These are phyloP conservation scores for Aspergillus latus DNA, from an alignment of 2,329 filamentous ascomycete genomes.

Conservation along the genomic window DNA sequence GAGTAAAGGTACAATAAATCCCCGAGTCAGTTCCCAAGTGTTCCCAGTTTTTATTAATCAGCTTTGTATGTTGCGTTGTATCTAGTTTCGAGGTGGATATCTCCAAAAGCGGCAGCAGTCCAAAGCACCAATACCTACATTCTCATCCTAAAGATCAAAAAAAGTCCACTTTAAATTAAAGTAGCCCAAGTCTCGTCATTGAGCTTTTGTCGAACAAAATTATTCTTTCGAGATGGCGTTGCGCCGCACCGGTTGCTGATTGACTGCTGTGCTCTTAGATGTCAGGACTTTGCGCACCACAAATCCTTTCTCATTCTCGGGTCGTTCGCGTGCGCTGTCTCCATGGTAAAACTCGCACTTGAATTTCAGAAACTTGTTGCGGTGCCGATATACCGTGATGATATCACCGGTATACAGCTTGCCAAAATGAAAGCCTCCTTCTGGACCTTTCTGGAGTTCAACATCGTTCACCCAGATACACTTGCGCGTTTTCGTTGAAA, in stretches of 20 bases:
- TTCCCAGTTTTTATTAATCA: neutral
- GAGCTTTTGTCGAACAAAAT: neutral
- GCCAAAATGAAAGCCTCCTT: constrained; percentile 59
- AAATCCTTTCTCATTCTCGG: constrained; percentile 43
- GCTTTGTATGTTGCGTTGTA: neutral
- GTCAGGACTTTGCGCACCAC: constrained; percentile 39
- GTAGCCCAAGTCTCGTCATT: neutral
- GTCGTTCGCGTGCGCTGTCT: constrained; percentile 44
- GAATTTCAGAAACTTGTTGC: constrained; percentile 43
- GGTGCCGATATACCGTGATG: constrained; percentile 66
- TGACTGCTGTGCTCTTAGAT: constrained; percentile 28
- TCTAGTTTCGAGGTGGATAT: neutral
- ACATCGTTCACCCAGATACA: constrained; percentile 77
- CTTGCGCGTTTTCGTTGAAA: constrained; percentile 74
- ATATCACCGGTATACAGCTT: constrained; percentile 74
- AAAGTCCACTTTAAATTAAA: neutral
- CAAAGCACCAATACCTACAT: constrained; percentile 4
- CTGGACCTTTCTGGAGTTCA: constrained; percentile 58
- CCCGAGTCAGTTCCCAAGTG: neutral
- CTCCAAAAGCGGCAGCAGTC: constrained; percentile 7
- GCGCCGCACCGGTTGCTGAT: constrained; percentile 28
- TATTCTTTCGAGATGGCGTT: constrained; percentile 18
- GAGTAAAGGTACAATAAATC: neutral
- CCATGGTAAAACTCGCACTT: constrained; percentile 49
- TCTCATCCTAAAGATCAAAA: constrained; percentile 2